These are phyloP conservation scores for Plectosphaerella plurivora DNA, from an alignment of 2,329 filamentous ascomycete genomes.

Conservation along the genomic window DNA sequence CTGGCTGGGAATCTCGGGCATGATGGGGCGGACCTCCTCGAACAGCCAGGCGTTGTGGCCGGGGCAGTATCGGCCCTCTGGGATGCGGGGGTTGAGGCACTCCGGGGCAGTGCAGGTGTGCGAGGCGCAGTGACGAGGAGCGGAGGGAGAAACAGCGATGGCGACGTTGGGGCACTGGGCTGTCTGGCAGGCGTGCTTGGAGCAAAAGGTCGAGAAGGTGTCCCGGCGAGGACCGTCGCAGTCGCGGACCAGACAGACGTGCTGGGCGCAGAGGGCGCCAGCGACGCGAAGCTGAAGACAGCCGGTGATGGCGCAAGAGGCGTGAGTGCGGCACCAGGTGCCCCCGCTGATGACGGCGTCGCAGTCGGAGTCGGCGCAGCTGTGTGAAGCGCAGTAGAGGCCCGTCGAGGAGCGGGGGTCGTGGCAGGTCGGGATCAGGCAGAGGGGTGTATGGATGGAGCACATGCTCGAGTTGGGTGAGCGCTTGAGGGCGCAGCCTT, in stretches of 20 bases:
- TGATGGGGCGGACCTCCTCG: neutral
- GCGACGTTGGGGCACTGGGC: conserved; percentile 4
- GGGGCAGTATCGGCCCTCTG: conserved; percentile 1
- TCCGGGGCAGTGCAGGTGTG: conserved; percentile 7
- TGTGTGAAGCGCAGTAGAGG: conserved; percentile 11
- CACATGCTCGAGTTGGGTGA: conserved; percentile 7
- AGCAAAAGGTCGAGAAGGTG: conserved; percentile 2
- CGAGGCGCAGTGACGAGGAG: conserved; percentile 4
- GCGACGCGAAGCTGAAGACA: neutral
- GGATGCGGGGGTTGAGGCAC: conserved; percentile 3
- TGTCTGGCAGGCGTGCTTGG: conserved; percentile 9
- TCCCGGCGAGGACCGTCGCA: conserved; percentile 2
- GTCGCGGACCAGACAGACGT: conserved; percentile 4
- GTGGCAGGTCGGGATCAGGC: conserved; percentile 10
- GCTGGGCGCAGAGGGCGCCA: conserved; percentile 5
- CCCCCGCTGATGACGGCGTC: conserved; percentile 9
- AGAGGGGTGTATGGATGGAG: conserved; percentile 9
- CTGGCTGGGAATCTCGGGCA: neutral
- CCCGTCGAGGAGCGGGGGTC: conserved; percentile 6
- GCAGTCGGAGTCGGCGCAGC: conserved; percentile 10
- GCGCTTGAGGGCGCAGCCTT: conserved; percentile 10
- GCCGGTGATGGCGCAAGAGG: conserved; percentile 11
- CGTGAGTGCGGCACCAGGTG: conserved; percentile 12
- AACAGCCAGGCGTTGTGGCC: conserved; percentile 3
- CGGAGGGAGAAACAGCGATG: neutral